A percentile compares a stretch with the other conserved stretches of the same genome.
These are phyloP conservation scores for Cryptosporidium tyzzeri DNA, from an alignment of 169 alveolate species.

Conservation along the genomic window DNA sequence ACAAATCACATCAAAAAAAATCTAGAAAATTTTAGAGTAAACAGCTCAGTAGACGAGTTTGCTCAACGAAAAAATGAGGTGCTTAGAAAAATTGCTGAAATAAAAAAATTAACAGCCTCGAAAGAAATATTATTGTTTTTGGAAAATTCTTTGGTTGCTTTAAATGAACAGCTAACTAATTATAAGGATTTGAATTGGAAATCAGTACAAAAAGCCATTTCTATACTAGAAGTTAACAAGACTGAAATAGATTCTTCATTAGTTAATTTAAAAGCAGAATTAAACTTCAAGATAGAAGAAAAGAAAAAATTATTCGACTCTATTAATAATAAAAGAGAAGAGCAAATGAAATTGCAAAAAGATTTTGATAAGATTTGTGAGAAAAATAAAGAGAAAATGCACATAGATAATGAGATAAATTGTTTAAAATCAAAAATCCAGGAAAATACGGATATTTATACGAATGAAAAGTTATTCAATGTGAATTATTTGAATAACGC, in stretches of 20 bases:
- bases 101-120: neutral
- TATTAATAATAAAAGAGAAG: neutral
- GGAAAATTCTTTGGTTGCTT: neutral
- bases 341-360: neutral
- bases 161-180: neutral
- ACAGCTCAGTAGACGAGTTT: neutral
- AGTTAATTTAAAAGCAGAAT: neutral
- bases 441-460: neutral
- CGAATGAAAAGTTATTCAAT: neutral
- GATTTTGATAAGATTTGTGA: conserved; percentile 20
- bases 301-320: neutral
- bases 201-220: neutral
- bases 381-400: neutral
- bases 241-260: neutral
- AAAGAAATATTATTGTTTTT: conserved; percentile 8
- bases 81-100: conserved; percentile 11
- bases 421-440: neutral
- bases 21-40: neutral
- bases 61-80: neutral
- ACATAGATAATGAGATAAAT: conserved; percentile 10
- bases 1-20: conserved; percentile 3
- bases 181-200: conserved; percentile 23
- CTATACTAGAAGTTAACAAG: neutral
- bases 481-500: neutral
- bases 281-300: neutral